Conservation (phyloP, 163 green algal genomes). For the Volvox carteri region DNA sequence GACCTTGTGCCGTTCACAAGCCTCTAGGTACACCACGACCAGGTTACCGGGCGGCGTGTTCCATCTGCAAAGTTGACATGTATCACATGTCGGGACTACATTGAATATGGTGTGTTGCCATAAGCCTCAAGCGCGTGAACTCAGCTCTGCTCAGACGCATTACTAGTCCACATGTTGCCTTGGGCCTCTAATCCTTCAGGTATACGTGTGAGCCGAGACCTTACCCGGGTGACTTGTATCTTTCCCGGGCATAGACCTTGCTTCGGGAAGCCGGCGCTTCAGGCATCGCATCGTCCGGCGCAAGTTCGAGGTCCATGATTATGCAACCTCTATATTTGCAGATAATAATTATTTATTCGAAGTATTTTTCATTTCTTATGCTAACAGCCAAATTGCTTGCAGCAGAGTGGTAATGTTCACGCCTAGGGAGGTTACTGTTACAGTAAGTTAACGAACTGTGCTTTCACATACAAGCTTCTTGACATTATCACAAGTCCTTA, state of each 20-base stretch:
- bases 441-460: too few relatives aligned
- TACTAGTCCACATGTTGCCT: neutral
- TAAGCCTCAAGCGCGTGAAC: too few relatives aligned
- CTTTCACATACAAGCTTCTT: too few relatives aligned
- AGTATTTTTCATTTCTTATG: neutral
- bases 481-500: too few relatives aligned
- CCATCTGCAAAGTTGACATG: constrained; percentile 22
- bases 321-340: neutral
- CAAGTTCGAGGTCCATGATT: constrained; percentile 38
- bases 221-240: constrained; percentile 2
- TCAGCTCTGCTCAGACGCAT: constrained; percentile 3
- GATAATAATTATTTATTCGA: neutral
- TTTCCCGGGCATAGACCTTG: constrained; percentile 4
- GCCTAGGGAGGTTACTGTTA: too few relatives aligned
- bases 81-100: too few relatives aligned
- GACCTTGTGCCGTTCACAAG: constrained; percentile 39
- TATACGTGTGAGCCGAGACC: neutral
- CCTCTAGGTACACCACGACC: constrained; percentile 18
- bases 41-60: constrained; percentile 31
- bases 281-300: constrained; percentile 23
- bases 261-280: constrained; percentile 1
- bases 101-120: too few relatives aligned
- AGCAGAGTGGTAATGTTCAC: too few relatives aligned
- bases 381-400: too few relatives aligned
- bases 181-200: neutral